Percentiles rank a stretch among this genome's conserved stretches.
Conservation (phyloP, 106 monocot species). For the Iris macrosiphon region DNA sequence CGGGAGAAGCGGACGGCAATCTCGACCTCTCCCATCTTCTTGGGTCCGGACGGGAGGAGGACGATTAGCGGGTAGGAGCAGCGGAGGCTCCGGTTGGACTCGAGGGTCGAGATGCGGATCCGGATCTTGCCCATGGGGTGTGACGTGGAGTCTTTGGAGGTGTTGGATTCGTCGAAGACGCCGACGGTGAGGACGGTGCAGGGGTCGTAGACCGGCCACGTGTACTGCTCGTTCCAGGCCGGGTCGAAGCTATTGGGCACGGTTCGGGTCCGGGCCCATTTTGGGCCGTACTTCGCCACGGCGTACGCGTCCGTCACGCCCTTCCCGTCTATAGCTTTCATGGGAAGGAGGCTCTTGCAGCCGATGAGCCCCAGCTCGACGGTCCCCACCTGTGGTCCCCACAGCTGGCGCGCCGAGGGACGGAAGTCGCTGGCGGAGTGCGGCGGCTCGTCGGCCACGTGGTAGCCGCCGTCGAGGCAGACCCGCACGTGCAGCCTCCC, state of each 20-base stretch:
- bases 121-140: slow-evolving; percentile 66
- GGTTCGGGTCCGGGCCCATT: slow-evolving; percentile 88
- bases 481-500: slow-evolving; percentile 70
- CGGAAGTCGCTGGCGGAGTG: slow-evolving; percentile 68
- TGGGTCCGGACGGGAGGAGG: slow-evolving; percentile 39
- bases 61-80: slow-evolving; percentile 53
- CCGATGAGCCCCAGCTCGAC: slow-evolving; percentile 81
- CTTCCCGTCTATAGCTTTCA: slow-evolving; percentile 50
- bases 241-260: slow-evolving; percentile 50
- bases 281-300: slow-evolving; percentile 84
- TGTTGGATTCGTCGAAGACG: slow-evolving; percentile 69
- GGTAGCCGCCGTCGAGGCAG: slow-evolving; percentile 91
- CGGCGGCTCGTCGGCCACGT: slow-evolving; percentile 64
- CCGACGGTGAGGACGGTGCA: slow-evolving; percentile 74
- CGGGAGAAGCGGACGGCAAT: slow-evolving; percentile 67
- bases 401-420: slow-evolving; percentile 88
- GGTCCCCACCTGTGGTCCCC: slow-evolving; percentile 57
- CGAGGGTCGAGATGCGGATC: slow-evolving; percentile 63
- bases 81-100: slow-evolving; percentile 46
- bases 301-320: slow-evolving; percentile 60
- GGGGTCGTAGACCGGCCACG: slow-evolving; percentile 78
- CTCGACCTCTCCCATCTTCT: slow-evolving; percentile 73
- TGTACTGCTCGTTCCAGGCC: slow-evolving; percentile 97
- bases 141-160: slow-evolving; percentile 16
- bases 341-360: slow-evolving; percentile 62